Evolutionary conservation across 1,284 basidiomycete species (phyloP).

Genomic region (Ganoderma boninense): DNA sequence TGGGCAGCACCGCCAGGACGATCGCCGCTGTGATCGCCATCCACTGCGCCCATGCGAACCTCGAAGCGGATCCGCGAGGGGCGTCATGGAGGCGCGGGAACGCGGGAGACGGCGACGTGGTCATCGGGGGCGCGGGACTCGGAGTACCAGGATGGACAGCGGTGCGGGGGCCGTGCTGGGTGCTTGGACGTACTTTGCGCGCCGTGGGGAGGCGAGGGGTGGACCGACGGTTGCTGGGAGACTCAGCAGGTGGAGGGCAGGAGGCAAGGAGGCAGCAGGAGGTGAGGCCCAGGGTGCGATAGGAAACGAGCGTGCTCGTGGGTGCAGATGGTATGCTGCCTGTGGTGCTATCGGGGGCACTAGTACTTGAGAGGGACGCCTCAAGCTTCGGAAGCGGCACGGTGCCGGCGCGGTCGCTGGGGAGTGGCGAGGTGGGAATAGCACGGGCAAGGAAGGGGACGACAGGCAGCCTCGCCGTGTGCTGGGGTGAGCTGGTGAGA

Average conservation of each 20-base stretch:
- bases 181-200: neutral
- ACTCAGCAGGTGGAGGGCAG: neutral
- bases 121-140: neutral
- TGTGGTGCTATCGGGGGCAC: slow-evolving; percentile 3
- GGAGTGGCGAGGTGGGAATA: neutral
- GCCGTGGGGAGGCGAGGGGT: neutral
- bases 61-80: neutral
- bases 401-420: slow-evolving; percentile 8
- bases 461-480: neutral
- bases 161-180: neutral
- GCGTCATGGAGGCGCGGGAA: neutral
- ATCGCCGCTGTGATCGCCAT: neutral
- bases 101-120: slow-evolving; percentile 44
- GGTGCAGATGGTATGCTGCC: neutral
- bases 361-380: neutral
- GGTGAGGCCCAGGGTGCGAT: neutral
- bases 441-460: neutral
- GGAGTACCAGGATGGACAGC: neutral
- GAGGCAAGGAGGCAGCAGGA: slow-evolving; percentile 2
- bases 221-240: neutral
- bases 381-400: slow-evolving; percentile 13
- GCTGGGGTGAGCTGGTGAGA: neutral
- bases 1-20: slow-evolving; percentile 9
- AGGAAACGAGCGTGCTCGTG: neutral
- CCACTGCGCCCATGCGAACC: slow-evolving; percentile 7